Base-by-base conservation (phyloP, 1,284 basidiomycete species). In the Apiotrichum gracile region DNA sequence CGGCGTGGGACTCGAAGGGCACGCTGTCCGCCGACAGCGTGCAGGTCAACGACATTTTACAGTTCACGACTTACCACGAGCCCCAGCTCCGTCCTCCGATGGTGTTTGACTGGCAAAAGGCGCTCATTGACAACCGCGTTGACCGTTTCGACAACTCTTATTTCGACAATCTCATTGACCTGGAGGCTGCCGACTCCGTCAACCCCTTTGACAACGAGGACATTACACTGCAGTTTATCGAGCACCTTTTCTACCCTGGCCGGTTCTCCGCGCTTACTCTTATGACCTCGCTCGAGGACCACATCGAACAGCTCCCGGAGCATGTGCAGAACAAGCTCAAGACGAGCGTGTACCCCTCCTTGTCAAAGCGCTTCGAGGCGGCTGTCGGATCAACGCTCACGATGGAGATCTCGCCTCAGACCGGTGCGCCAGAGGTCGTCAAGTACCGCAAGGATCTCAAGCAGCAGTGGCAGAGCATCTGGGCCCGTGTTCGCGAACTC, bases 391-490 rank as follows among this genome's bases (percentile, higher is more conserved):
- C 85, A 61, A 86, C 87, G 1, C 84, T 94, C 26, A 79, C 79
- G 51, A 78, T 92, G 38, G 81, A 83, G 60, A 81, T 81, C 35
- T 87, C 89, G 65, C 79, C 84, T 0, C 83, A 84, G 57, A 91
- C 88, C 0, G 91, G 91, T 12, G 85, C 85, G 21, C 79, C 84
- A 35, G 83, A 87, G 56, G 80, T 91, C 62, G 83, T 83, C 45
- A 83, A 83, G 49, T 92, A 88, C 69, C 86, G 87, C 82, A 86
- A 83, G 63, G 83, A 85, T 0, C 75, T 93, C 59, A 92, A 90
- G 70, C 78, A 87, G 37, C 90, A 96, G 64, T 96, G 91, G 90
- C 87, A 94, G 65, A 88, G 91, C 2, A 89, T 94, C 66, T 84
- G 93, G 59, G 86, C 91, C 14, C 81, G 88, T 39, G 90, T 88